These are phyloP conservation scores for Candida golubevii DNA, from an alignment of 805 yeast species.

Conservation along the genomic window DNA sequence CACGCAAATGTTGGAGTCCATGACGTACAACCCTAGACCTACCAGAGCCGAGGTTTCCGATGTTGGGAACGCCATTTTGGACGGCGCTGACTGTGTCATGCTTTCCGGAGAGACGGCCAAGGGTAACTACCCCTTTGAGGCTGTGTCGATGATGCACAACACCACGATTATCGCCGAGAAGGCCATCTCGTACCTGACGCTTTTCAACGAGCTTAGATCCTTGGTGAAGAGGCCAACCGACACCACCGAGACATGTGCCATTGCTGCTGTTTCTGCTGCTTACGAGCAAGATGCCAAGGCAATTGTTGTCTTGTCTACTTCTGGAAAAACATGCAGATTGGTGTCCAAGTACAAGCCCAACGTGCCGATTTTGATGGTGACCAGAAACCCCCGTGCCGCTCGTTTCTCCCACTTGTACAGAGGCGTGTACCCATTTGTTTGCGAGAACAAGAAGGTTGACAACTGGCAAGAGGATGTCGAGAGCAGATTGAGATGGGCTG, in stretches of 20 bases:
- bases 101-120: conserved; percentile 99
- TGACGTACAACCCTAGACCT: conserved; percentile 99
- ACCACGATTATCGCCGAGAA: conserved; percentile 94
- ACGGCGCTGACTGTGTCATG: conserved; percentile 99
- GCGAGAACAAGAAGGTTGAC: conserved; percentile 57
- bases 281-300: conserved; percentile 97
- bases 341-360: conserved; percentile 97
- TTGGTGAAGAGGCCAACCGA: conserved; percentile 84
- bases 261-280: conserved; percentile 94
- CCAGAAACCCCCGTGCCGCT: conserved; percentile 91
- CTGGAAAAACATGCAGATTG: conserved; percentile 94
- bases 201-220: conserved; percentile 84
- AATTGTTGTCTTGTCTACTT: conserved; percentile 89
- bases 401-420: conserved; percentile 95
- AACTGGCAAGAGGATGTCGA: conserved; percentile 98
- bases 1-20: conserved; percentile 98
- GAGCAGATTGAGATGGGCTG: conserved; percentile 89
- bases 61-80: conserved; percentile 98
- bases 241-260: conserved; percentile 94
- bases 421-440: conserved; percentile 97
- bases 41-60: conserved; percentile 99
- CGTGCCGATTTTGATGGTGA: conserved; percentile 96
- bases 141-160: conserved; percentile 98
- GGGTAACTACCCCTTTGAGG: conserved; percentile 97
- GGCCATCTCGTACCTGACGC: conserved; percentile 83